Evolutionary conservation across 2,329 filamentous ascomycete species (phyloP), one percentile per base, ranked within the genome.

Genomic region (Septoria linicola): DNA sequence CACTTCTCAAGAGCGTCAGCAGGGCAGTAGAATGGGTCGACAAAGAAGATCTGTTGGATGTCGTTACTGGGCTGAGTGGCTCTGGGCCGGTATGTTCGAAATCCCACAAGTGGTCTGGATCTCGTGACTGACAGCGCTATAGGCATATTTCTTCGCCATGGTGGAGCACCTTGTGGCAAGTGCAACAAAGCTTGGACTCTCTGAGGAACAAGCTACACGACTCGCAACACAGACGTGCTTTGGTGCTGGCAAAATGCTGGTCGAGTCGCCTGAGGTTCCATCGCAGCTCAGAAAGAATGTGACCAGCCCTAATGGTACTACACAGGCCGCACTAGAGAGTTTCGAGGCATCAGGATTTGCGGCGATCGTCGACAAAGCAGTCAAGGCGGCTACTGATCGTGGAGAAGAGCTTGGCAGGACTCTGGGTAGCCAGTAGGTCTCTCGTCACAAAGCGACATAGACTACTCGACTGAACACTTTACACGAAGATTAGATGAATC

Each of bases 231-330:
- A 64, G 49, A 64, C 62, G 10, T 64, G 62, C 46, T 49, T 64
- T 4, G 62, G 62, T 11, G 62, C 62, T 17, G 62, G 62, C 3
- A 60, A 59, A 53, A 64, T 64, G 62, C 49, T 64, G 6, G 52
- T 63, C 6, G 54, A 61, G 32, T 54, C 59, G 7, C 48, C 58
- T 1, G 61, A 63, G 11, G 32, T 55, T 17, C 62, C 62, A 3
- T 51, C 57, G 16, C 62, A 64, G 49, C 49, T 64, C 4, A 51
- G 62, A 21, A 61, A 62, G 45, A 64, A 64, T 31, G 61, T 63
- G 27, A 64, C 61, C n/a, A 63, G 61, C 32, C 61, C 60, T 4
- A 64, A 63, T 27, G 62, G 62, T 4, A 63, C 62, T 2, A 63
- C 62, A 13, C 59, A 63, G 14, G 61, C 62, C 8, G 62, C 59